A percentile compares a stretch with the other conserved stretches of the same genome.
phyloP scores from a whole-genome alignment of 257 asterid genomes.

The Jacaranda copaia region DNA sequence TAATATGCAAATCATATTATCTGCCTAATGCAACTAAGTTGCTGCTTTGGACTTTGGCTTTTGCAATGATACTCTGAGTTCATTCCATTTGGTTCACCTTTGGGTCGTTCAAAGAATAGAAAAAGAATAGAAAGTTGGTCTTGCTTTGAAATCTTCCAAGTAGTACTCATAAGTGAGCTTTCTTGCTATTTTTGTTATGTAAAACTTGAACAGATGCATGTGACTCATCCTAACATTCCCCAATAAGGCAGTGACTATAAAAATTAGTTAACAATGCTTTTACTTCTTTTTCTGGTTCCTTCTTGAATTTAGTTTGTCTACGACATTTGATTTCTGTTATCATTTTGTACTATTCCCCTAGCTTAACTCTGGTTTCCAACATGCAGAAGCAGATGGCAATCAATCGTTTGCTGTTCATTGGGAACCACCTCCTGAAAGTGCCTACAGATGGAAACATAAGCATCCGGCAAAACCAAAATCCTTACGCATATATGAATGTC shows the following conservation, averaged over 20 bases:
- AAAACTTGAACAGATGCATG: slow-evolving; percentile 3
- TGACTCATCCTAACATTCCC: neutral
- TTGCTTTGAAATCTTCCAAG: slow-evolving; percentile 15
- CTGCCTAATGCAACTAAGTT: neutral
- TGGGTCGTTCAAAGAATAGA: neutral
- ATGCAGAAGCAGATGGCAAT: slow-evolving; percentile 73
- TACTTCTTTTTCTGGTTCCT: slow-evolving; percentile 18
- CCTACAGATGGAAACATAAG: slow-evolving; percentile 81
- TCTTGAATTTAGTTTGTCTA: slow-evolving; percentile 16
- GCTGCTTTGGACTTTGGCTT: slow-evolving; percentile 2
- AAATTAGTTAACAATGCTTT: slow-evolving; percentile 4
- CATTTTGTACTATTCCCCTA: slow-evolving; percentile 4
- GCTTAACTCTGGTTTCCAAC: slow-evolving; percentile 36
- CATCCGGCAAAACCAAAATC: slow-evolving; percentile 81
- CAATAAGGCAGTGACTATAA: neutral
- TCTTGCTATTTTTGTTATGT: neutral
- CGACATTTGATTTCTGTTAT: slow-evolving; percentile 26
- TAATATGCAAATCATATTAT: slow-evolving; percentile 4
- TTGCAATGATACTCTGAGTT: slow-evolving; percentile 14
- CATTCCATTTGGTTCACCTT: slow-evolving; percentile 12
- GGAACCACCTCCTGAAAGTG: slow-evolving; percentile 94
- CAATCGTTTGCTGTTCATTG: slow-evolving; percentile 92
- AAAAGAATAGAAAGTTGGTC: neutral
- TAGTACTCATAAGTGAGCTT: slow-evolving; percentile 13
- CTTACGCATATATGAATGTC: slow-evolving; percentile 93